Conservation (phyloP, 2,329 filamentous ascomycete genomes). For the Pezicula radicicola region DNA sequence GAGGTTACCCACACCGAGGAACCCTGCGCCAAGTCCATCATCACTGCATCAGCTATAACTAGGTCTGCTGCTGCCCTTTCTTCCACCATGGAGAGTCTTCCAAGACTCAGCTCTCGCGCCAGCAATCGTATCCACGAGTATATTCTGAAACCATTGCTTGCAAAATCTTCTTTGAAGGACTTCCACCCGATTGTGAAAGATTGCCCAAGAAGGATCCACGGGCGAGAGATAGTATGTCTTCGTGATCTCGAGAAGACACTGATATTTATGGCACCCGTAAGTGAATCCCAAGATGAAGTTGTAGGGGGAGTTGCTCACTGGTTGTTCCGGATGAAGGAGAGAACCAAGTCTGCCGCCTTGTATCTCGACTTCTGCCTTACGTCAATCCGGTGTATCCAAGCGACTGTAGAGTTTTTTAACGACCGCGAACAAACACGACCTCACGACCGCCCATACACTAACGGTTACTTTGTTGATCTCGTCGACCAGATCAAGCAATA, state of each 20-base stretch:
- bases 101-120: constrained; percentile 65
- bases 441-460: constrained; percentile 86
- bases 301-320: constrained; percentile 67
- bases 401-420: constrained; percentile 80
- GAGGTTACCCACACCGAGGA: constrained; percentile 36
- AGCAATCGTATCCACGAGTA: constrained; percentile 76
- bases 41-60: constrained; percentile 55
- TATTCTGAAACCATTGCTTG: constrained; percentile 74
- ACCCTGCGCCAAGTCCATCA: constrained; percentile 35
- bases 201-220: constrained; percentile 74
- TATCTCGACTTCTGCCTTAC: constrained; percentile 90
- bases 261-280: constrained; percentile 89
- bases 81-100: constrained; percentile 45
- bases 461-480: constrained; percentile 95
- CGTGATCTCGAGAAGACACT: constrained; percentile 93
- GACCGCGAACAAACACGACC: constrained; percentile 84
- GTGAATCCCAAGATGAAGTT: constrained; percentile 56
- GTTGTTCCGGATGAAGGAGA: constrained; percentile 69
- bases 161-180: constrained; percentile 68
- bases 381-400: constrained; percentile 86
- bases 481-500: constrained; percentile 91
- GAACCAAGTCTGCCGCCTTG: constrained; percentile 64
- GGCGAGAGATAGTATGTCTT: constrained; percentile 84
- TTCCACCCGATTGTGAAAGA: constrained; percentile 79
- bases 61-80: constrained; percentile 51